Evolutionary conservation across 2,329 filamentous ascomycete genomes (phyloP).

Genomic region (Neofusicoccum umdonicola): DNA sequence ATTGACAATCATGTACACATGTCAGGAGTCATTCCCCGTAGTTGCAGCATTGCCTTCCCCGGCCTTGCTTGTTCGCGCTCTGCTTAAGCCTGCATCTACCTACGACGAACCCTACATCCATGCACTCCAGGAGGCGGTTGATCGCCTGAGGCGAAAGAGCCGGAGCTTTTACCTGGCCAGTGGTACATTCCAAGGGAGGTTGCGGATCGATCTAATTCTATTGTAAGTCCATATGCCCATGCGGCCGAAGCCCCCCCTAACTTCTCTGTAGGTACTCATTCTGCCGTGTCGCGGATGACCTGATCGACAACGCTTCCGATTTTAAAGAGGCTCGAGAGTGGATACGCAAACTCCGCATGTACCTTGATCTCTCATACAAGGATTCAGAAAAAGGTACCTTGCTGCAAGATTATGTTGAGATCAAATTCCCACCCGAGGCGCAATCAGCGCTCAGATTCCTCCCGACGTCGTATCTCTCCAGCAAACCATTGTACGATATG

Average conservation of each 20-base stretch:
- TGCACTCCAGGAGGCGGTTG: conserved; percentile 60
- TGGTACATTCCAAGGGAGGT: conserved; percentile 63
- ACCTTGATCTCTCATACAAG: conserved; percentile 55
- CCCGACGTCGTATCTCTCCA: conserved; percentile 56
- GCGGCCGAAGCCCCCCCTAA: conserved; percentile 16
- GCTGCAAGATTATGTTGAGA: conserved; percentile 36
- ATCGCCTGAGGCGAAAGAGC: conserved; percentile 61
- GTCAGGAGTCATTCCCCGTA: conserved; percentile 56
- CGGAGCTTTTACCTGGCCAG: conserved; percentile 73
- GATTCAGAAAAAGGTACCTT: conserved; percentile 25
- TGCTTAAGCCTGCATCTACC: conserved; percentile 47
- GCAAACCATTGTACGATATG: conserved; percentile 61
- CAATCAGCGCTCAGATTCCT: conserved; percentile 59
- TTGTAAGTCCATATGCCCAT: conserved; percentile 44
- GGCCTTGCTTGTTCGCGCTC: conserved; percentile 50
- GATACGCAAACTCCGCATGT: conserved; percentile 58
- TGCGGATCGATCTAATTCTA: conserved; percentile 66
- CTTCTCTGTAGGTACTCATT: conserved; percentile 62
- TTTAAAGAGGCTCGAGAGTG: conserved; percentile 55
- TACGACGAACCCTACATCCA: conserved; percentile 59
- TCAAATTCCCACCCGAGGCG: conserved; percentile 53
- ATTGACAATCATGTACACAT: conserved; percentile 62
- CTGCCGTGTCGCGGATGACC: conserved; percentile 70
- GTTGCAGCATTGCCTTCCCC: conserved; percentile 52
- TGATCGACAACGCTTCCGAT: conserved; percentile 63